Conservation (phyloP, 75 land plant genomes). For the Sequoia sempervirens region DNA sequence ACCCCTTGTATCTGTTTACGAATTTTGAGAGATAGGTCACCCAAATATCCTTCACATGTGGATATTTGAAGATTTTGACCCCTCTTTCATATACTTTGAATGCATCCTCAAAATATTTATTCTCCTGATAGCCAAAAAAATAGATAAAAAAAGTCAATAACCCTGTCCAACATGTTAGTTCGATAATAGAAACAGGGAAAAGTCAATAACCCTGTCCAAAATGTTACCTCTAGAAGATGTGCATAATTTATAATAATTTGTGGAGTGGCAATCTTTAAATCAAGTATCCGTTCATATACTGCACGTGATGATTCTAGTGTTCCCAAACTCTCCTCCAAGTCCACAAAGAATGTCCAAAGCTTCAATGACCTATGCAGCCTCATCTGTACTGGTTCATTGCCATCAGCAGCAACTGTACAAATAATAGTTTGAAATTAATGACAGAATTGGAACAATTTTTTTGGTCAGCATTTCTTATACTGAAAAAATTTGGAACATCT, state of each 20-base stretch:
- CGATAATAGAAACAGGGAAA: not conserved
- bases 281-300: conserved; percentile 85
- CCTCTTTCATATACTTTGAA: conserved; percentile 95
- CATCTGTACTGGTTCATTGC: conserved; percentile 92
- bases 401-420: conserved; percentile 82
- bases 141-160: not conserved
- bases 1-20: conserved; percentile 81
- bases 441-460: not conserved
- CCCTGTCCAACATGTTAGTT: not conserved
- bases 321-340: conserved; percentile 90
- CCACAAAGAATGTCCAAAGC: conserved; percentile 91
- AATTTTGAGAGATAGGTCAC: conserved; percentile 86
- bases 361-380: conserved; percentile 78
- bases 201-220: not conserved
- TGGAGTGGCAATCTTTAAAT: conserved; percentile 88
- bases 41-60: conserved; percentile 96
- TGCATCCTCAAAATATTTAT: conserved; percentile 92
- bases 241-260: conserved; percentile 93
- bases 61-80: conserved; percentile 94
- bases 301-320: conserved; percentile 72
- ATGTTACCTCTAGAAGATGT: conserved; percentile 67
- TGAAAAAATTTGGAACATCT: not conserved
- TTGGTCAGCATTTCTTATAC: not conserved
- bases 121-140: conserved; percentile 34
- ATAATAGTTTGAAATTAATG: not conserved